Percentiles rank a stretch among this genome's conserved stretches.
Conservation (phyloP, 2,329 filamentous ascomycete genomes). For the Aspergillus awamori region DNA sequence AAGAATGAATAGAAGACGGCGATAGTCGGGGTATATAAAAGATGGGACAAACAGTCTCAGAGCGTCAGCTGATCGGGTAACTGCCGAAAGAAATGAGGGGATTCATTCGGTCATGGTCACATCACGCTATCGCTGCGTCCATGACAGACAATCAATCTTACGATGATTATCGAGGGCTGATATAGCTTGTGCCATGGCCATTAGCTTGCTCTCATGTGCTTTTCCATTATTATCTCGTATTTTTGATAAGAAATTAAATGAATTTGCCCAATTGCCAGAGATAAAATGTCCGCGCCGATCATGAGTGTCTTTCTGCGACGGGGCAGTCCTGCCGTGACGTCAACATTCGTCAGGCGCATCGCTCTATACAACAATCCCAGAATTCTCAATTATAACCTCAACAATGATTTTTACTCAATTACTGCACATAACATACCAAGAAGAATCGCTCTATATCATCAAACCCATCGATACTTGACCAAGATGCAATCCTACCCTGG, state of each 20-base stretch:
- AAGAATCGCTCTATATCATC: too few species aligned
- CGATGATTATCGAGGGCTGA: neutral
- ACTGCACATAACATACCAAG: too few species aligned
- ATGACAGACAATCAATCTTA: neutral
- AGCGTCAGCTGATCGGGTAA: neutral
- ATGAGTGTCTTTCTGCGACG: neutral
- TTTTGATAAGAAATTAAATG: neutral
- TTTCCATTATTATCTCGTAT: neutral
- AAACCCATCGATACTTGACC: neutral
- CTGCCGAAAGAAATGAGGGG: neutral
- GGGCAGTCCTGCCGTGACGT: neutral
- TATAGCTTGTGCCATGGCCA: neutral
- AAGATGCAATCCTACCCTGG: constrained; percentile 40
- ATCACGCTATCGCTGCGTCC: constrained; percentile 11
- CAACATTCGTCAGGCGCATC: constrained; percentile 4
- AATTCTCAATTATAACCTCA: too few species aligned
- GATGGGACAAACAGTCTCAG: neutral
- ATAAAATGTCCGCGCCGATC: neutral
- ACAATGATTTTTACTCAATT: too few species aligned
- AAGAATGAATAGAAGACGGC: too few species aligned
- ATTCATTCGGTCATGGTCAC: constrained; percentile 17
- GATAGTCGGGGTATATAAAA: neutral
- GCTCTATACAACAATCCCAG: neutral
- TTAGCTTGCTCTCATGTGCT: neutral
- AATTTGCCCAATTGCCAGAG: neutral